Conservation (phyloP, 768 basidiomycete species). For the Tricholoma bakamatsutake region DNA sequence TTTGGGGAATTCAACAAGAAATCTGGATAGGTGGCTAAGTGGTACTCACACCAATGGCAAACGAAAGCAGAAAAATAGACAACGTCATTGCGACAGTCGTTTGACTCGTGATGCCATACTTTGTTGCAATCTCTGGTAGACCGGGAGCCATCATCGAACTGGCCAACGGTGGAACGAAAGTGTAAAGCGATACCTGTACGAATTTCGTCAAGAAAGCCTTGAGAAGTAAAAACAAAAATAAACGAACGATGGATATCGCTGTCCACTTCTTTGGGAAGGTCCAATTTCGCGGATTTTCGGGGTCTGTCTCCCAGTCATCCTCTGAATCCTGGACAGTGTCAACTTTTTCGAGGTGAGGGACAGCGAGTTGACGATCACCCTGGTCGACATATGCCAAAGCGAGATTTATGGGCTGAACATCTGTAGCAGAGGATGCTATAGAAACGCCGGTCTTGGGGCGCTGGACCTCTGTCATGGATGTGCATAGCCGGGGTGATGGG, state of each 20-base stretch:
- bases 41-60: slow-evolving; percentile 49
- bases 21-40: too few species aligned
- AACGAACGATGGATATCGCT: slow-evolving; percentile 47
- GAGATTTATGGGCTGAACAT: slow-evolving; percentile 16
- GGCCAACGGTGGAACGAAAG: slow-evolving; percentile 42
- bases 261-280: slow-evolving; percentile 52
- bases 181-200: slow-evolving; percentile 52
- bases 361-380: slow-evolving; percentile 37
- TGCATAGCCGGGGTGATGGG: background rate
- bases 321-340: slow-evolving; percentile 31
- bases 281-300: slow-evolving; percentile 68
- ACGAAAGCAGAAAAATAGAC: slow-evolving; percentile 65
- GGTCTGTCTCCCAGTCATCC: slow-evolving; percentile 55
- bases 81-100: slow-evolving; percentile 55
- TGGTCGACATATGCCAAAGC: background rate
- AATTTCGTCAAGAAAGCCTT: slow-evolving; percentile 17
- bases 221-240: slow-evolving; percentile 22
- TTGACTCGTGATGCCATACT: slow-evolving; percentile 46
- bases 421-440: slow-evolving; percentile 19
- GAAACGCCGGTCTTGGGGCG: background rate
- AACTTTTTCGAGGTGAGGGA: slow-evolving; percentile 34
- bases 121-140: slow-evolving; percentile 47
- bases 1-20: slow-evolving; percentile 9
- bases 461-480: slow-evolving; percentile 7
- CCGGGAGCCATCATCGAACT: slow-evolving; percentile 71